Base-by-base conservation (phyloP, 768 basidiomycete species). In the Hypsizygus marmoreus region DNA sequence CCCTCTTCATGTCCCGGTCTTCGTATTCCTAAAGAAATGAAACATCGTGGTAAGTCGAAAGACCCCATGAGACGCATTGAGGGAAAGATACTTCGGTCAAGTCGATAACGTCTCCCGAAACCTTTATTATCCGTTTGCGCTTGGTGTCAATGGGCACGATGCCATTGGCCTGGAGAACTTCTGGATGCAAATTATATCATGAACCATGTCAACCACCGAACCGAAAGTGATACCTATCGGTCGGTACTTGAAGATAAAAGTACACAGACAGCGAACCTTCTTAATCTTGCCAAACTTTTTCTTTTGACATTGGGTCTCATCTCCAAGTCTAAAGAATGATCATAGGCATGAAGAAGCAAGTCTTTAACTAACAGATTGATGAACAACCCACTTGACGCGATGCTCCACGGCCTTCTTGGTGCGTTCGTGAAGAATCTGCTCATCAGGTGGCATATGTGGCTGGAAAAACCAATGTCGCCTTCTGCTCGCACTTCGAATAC, bases 171-270 rank as follows among this genome's bases (percentile, higher is more conserved):
- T 51, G 45, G 8, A 57, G 44, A 28, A 49, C 37, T 7, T 34
- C 54, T 55, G 12, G 17, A 11, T 3, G 6, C 24, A 46, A 20
- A 3, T 26, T 34, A 23, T 12, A 14, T 35, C 19, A 28, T 10
- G 2, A 23, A 25, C 17, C 28, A 4, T 9, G 3, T 11, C 5
- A 23, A 19, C 14, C 4, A 40, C 33, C 34, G 2, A 3, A 40
- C 4, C 6, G 19, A 4, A n/a, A 8, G 3, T n/a, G 7, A 10
- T 25, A 55, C 56, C 51, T 12, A 57, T 40, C 9, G 56, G 54
- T 16, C 56, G 47, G 43, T 57, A 57, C 46, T 50, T 52, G 29
- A 54, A 50, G 8, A 46, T 26, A 37, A 56, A 53, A 3, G 37
- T 49, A 12, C 29, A 47, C 14, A 45, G 12, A 26, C 40, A 33